phyloP scores from a whole-genome alignment of 208 protist species.

The Acanthamoeba lugdunensis region DNA sequence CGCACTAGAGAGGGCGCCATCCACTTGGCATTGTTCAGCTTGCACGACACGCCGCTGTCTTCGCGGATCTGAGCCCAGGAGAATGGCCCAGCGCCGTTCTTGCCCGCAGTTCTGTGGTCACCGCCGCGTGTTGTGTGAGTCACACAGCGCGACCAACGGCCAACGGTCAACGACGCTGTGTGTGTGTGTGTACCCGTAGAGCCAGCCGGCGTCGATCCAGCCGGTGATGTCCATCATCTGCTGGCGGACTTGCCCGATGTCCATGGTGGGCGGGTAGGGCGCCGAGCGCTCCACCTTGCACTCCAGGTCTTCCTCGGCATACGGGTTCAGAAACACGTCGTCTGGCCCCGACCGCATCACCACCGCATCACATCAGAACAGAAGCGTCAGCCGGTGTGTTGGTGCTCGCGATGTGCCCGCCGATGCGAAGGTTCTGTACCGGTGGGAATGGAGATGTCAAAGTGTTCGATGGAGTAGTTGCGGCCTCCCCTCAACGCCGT shows the following conservation, averaged over 20 bases:
- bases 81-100: background rate
- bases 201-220: conserved; percentile 3
- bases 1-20: background rate
- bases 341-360: background rate
- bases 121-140: too few relatives aligned
- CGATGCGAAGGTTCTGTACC: background rate
- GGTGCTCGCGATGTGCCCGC: background rate
- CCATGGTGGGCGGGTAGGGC: background rate
- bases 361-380: background rate
- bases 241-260: background rate
- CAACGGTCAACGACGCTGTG: too few relatives aligned
- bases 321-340: background rate
- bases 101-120: background rate
- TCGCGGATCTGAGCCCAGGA: background rate
- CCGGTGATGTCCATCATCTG: conserved; percentile 18
- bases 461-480: background rate
- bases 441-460: background rate
- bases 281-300: background rate
- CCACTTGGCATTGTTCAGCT: conserved; percentile 26
- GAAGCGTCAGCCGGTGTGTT: background rate
- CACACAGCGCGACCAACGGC: too few relatives aligned
- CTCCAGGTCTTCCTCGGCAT: background rate
- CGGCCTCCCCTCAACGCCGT: background rate
- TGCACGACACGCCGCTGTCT: background rate
- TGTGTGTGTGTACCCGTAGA: background rate